Base-by-base conservation (phyloP, 2,329 filamentous ascomycete species). In the Harringtonia lauricola region DNA sequence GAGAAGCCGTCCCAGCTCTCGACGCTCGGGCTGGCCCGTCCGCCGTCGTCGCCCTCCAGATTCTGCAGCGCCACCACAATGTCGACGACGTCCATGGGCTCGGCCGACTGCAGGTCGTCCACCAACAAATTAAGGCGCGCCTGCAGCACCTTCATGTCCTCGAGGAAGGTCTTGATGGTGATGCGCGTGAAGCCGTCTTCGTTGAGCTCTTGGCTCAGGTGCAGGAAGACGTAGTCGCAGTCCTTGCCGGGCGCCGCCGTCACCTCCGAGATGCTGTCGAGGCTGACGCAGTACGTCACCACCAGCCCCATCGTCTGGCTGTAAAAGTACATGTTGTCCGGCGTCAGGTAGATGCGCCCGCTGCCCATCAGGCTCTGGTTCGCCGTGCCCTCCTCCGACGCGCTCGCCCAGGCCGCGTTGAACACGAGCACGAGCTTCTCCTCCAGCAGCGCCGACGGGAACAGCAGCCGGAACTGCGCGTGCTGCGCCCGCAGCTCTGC, bases 231-330 rank as follows among this genome's bases (percentile, higher is more conserved):
- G 59, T 89, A 94, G 63, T 98, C 92, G 57, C 87, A 95, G 54
- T 95, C 88, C 57, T 82, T 82, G 18, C 92, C 92, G 13, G 87
- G 83, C 2, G 87, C 87, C 31, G 86, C 86, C 21, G 87, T 95
- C 35, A 96, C 86, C 61, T 96, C 92, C 9, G 79, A 79, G 45
- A 98, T 86, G 39, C 75, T 79, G 43, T 81, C 74, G 45, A 98
- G 70, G 43, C 74, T 79, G 41, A 94, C 77, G 15, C 77, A 77
- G 41, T 88, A 90, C 1, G 90, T 85, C 30, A 95, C 72, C 1
- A 96, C 83, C 7, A 98, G 72, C 7, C 92, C 92, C 59, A 95
- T 80, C 57, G 95, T 86, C 56, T 96, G 85, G 54, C 89, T 94
- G 63, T 95, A 98, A 58, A 98, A 96, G 61, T 94, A 96, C 59